phyloP scores from a whole-genome alignment of 1,284 basidiomycete genomes.

The Coniferiporia sulphurascens region DNA sequence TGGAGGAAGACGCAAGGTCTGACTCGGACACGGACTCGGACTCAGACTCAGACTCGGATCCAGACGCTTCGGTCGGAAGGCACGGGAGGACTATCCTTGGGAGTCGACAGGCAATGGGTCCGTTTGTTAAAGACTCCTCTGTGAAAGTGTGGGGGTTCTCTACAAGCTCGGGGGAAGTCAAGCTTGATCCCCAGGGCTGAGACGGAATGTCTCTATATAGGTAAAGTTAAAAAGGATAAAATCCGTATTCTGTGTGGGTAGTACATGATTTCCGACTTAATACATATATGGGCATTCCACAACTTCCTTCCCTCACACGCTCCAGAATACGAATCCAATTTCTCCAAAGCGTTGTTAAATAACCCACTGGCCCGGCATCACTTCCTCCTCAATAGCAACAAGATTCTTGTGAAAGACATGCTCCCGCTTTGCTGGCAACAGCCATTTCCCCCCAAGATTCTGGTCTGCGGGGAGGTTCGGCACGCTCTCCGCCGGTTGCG shows the following conservation, averaged over 20 bases:
- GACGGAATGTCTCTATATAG: neutral
- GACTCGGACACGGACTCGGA: conserved; percentile 4
- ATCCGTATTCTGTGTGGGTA: too few species aligned
- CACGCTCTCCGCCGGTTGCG: conserved; percentile 6
- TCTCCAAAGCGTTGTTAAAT: neutral
- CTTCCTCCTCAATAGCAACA: neutral
- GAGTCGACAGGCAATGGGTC: conserved; percentile 2
- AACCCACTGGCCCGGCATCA: neutral
- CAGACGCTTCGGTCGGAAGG: neutral
- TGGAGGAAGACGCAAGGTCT: neutral
- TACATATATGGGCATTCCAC: neutral
- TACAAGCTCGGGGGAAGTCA: neutral
- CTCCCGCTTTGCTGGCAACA: neutral
- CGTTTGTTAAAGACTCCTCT: conserved; percentile 12
- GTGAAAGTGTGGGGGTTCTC: conserved; percentile 14
- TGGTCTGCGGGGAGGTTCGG: conserved; percentile 14
- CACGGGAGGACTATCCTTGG: neutral
- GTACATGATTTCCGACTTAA: neutral
- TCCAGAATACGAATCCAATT: neutral
- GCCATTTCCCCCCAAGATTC: neutral
- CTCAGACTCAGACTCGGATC: conserved; percentile 2
- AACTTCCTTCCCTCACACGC: neutral
- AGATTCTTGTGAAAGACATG: neutral
- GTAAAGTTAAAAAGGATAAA: too few species aligned
- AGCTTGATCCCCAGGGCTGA: neutral